phyloP scores from a whole-genome alignment of 1,139 yeast genomes.

The Candida pseudocylindracea region DNA sequence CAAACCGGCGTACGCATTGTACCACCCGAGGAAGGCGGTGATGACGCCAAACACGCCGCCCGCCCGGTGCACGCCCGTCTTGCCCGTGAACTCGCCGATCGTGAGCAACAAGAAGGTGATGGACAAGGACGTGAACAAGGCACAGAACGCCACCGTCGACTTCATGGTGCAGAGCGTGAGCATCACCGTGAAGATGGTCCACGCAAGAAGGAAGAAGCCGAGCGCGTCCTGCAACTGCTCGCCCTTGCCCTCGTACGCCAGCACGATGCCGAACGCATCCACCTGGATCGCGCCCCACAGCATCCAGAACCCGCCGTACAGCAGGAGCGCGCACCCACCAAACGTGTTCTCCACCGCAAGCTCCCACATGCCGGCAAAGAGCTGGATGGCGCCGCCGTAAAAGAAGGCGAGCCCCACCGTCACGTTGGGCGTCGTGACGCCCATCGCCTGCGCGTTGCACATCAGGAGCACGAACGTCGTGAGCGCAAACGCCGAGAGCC shows the following conservation, averaged over 20 bases:
- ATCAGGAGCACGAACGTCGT: constrained; percentile 67
- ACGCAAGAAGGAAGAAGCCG: constrained; percentile 55
- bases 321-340: constrained; percentile 71
- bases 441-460: constrained; percentile 11
- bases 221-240: constrained; percentile 24
- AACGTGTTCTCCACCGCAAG: constrained; percentile 47
- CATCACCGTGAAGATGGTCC: constrained; percentile 64
- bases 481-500: constrained; percentile 64
- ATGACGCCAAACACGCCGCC: constrained; percentile 71
- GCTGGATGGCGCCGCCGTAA: constrained; percentile 70
- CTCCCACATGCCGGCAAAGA: constrained; percentile 59
- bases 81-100: constrained; percentile 23
- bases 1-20: constrained; percentile 82
- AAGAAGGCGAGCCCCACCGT: constrained; percentile 50
- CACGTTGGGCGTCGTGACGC: constrained; percentile 5
- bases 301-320: constrained; percentile 85
- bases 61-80: constrained; percentile 22
- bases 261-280: constrained; percentile 49
- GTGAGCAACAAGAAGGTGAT: constrained; percentile 49
- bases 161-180: constrained; percentile 46
- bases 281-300: constrained; percentile 55
- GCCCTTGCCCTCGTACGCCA: constrained; percentile 23
- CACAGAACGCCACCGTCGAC: constrained; percentile 60
- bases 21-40: constrained; percentile 69
- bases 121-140: constrained; percentile 38